These are phyloP conservation scores for Hyaloperonospora brassicae DNA, from an alignment of 352 stramenopile genomes.

Conservation along the genomic window DNA sequence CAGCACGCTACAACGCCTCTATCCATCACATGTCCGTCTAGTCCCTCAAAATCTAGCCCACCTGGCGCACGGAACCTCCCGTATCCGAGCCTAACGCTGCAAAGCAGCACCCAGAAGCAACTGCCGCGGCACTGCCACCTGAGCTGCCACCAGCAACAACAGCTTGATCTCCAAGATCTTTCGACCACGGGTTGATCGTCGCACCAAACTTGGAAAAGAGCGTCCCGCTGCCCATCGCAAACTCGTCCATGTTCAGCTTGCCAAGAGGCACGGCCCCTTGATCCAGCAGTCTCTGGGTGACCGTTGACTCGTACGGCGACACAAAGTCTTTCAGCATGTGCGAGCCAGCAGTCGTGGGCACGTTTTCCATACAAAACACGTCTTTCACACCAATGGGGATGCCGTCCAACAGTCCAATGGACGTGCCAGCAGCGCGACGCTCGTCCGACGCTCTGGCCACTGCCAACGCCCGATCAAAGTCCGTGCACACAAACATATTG, in stretches of 20 bases:
- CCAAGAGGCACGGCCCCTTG: slow-evolving; percentile 90
- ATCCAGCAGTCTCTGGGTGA: slow-evolving; percentile 76
- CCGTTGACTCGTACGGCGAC: slow-evolving; percentile 85
- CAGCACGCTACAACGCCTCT: not conserved
- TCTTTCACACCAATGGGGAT: slow-evolving; percentile 96
- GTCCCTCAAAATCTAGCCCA: slow-evolving; percentile 5
- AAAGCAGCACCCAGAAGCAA: slow-evolving; percentile 88
- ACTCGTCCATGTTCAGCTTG: slow-evolving; percentile 99
- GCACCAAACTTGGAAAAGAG: slow-evolving; percentile 85
- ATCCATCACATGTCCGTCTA: not conserved
- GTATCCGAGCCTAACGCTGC: slow-evolving; percentile 96
- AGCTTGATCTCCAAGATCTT: slow-evolving; percentile 37
- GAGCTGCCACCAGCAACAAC: slow-evolving; percentile 90
- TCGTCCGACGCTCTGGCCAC: slow-evolving; percentile 75
- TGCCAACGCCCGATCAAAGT: slow-evolving; percentile 57
- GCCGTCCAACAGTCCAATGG: slow-evolving; percentile 82
- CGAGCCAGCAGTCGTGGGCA: slow-evolving; percentile 84
- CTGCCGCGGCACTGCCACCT: slow-evolving; percentile 89
- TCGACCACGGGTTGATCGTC: slow-evolving; percentile 86
- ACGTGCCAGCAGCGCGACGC: slow-evolving; percentile 34
- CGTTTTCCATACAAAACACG: slow-evolving; percentile 89
- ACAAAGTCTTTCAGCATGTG: slow-evolving; percentile 88
- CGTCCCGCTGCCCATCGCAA: slow-evolving; percentile 96
- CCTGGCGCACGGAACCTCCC: slow-evolving; percentile 92
- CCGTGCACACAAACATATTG: slow-evolving; percentile 79